Conservation (phyloP, 108 stramenopile genomes). For the Skeletonema costatum region DNA sequence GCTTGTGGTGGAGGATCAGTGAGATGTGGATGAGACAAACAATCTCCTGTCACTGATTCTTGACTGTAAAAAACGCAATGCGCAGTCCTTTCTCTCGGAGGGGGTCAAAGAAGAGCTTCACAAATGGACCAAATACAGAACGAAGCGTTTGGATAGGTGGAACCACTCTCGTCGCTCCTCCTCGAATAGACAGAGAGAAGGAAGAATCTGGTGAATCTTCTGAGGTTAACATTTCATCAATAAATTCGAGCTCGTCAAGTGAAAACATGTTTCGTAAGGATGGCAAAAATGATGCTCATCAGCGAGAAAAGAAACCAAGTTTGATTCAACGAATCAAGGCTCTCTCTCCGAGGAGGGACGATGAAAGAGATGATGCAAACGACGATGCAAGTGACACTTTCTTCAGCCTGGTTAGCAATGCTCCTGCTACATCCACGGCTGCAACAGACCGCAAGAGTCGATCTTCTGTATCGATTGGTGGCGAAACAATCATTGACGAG, state of each 20-base stretch:
- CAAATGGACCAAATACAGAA: background rate
- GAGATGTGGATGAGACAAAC: too few species aligned
- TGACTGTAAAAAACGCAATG: background rate
- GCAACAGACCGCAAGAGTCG: background rate
- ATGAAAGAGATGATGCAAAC: background rate
- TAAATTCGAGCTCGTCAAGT: background rate
- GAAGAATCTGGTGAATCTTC: background rate
- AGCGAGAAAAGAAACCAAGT: background rate
- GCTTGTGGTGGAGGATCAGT: too few species aligned
- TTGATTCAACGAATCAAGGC: background rate
- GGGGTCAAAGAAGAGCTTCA: background rate
- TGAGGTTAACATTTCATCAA: background rate
- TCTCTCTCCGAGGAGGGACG: background rate
- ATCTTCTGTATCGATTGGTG: background rate
- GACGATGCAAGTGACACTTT: background rate
- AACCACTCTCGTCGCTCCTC: background rate
- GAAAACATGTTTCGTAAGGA: background rate
- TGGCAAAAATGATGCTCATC: background rate
- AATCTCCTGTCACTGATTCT: too few species aligned
- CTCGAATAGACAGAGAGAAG: background rate
- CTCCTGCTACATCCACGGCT: background rate
- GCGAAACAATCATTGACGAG: background rate
- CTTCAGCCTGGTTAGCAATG: background rate
- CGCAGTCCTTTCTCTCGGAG: background rate
- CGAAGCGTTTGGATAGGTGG: background rate